Evolutionary conservation across 805 yeast genomes (phyloP).

Genomic region (Metschnikowia picachoensis): DNA sequence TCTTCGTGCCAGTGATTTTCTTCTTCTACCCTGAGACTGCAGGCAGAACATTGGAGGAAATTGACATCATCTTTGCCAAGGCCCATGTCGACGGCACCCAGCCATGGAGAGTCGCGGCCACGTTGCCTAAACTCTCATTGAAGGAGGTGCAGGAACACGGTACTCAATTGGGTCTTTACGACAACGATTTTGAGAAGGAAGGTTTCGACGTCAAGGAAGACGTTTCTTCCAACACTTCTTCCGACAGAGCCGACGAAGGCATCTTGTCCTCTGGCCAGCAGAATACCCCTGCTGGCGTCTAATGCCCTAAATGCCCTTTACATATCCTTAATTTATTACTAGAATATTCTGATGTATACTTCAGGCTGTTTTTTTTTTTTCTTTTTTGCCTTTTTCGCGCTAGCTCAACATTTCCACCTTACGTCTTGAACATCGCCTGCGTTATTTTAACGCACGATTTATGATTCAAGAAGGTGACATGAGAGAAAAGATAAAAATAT

Average conservation of each 20-base stretch:
- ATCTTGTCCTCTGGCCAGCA: constrained; percentile 9
- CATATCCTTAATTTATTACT: neutral
- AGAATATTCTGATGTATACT: neutral
- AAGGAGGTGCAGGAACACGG: constrained; percentile 61
- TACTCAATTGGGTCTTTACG: constrained; percentile 52
- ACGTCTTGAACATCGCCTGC: too few relatives aligned
- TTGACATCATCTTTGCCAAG: constrained; percentile 59
- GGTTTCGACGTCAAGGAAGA: constrained; percentile 31
- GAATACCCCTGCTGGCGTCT: constrained; percentile 6
- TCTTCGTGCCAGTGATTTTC: constrained; percentile 54
- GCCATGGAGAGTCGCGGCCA: constrained; percentile 61
- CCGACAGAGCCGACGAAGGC: constrained; percentile 12
- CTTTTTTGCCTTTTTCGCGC: too few relatives aligned
- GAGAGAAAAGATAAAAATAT: too few relatives aligned
- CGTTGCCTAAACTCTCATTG: constrained; percentile 55
- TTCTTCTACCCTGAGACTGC: constrained; percentile 46
- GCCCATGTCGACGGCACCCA: constrained; percentile 53
- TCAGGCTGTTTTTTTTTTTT: too few relatives aligned
- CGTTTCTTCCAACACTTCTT: constrained; percentile 19
- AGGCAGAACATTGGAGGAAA: constrained; percentile 44
- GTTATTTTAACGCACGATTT: too few relatives aligned
- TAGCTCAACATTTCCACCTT: too few relatives aligned
- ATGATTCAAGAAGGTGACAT: too few relatives aligned
- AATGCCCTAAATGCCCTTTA: constrained; percentile 1
- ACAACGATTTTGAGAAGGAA: constrained; percentile 40